A percentile compares a stretch with the other conserved stretches of the same genome.
These are phyloP conservation scores for Neopestalotiopsis sp. DNA, from an alignment of 2,329 filamentous ascomycete genomes.

Conservation along the genomic window DNA sequence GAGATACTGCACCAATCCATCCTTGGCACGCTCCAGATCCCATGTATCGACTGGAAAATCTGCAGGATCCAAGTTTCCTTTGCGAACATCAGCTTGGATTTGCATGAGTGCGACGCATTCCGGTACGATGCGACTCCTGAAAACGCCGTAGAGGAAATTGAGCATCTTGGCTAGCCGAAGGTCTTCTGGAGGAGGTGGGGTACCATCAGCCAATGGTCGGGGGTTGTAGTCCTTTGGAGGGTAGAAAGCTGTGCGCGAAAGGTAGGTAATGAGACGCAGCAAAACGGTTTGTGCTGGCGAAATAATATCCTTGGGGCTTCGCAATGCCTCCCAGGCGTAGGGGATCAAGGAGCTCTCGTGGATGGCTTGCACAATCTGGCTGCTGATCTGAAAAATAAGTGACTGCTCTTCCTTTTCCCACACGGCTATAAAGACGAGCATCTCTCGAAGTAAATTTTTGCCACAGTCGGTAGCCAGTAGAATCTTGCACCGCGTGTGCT, in stretches of 20 bases:
- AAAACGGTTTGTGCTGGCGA: constrained; percentile 94
- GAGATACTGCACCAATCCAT: constrained; percentile 91
- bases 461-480: constrained; percentile 89
- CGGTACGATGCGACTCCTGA: constrained; percentile 89
- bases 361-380: constrained; percentile 92
- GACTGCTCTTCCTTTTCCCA: constrained; percentile 96
- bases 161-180: constrained; percentile 67
- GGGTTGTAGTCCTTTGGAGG: constrained; percentile 42
- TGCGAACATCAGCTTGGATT: constrained; percentile 86
- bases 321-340: constrained; percentile 88
- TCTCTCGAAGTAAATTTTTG: constrained; percentile 84
- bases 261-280: constrained; percentile 86
- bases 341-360: constrained; percentile 88
- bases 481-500: constrained; percentile 88
- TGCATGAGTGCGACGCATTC: constrained; percentile 95
- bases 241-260: constrained; percentile 70
- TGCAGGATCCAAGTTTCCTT: constrained; percentile 74
- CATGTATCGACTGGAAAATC: constrained; percentile 95
- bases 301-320: constrained; percentile 94
- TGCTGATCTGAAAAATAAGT: constrained; percentile 94
- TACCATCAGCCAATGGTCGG: constrained; percentile 25
- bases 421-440: constrained; percentile 94
- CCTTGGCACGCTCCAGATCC: constrained; percentile 97
- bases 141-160: constrained; percentile 91
- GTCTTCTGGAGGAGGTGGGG: constrained; percentile 49